A percentile compares a stretch with the other conserved stretches of the same genome.
Conservation (phyloP, 2,329 filamentous ascomycete genomes). For the Decorospora gaudefroyi region DNA sequence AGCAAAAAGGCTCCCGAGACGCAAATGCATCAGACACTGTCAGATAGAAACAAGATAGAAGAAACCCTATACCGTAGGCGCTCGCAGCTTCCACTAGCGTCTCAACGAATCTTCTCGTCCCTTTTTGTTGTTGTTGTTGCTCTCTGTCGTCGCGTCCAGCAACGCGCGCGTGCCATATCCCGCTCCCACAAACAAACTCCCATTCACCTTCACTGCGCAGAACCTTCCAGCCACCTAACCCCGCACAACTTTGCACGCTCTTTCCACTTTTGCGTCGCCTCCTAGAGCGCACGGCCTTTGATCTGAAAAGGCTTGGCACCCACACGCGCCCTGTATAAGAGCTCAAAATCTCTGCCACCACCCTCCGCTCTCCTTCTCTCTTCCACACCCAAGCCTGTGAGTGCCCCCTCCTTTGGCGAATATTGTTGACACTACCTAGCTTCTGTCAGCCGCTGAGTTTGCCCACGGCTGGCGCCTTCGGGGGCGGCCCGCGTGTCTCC, state of each 20-base stretch:
- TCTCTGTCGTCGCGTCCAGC: no score
- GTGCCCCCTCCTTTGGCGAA: neutral
- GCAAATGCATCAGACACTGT: no score
- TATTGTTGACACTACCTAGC: neutral
- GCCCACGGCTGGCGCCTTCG: no score
- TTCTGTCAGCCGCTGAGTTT: no score
- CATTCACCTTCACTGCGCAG: constrained; percentile 4
- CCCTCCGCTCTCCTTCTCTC: neutral
- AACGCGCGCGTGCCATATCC: no score
- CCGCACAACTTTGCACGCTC: neutral
- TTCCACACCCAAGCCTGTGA: neutral
- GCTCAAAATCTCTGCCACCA: neutral
- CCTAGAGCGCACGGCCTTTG: neutral
- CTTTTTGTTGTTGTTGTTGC: neutral
- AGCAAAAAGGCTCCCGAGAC: no score
- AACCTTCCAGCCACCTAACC: neutral
- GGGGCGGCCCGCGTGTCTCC: no score
- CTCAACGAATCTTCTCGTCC: no score
- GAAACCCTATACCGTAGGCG: no score
- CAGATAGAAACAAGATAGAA: no score
- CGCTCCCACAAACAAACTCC: no score
- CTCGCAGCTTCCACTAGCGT: no score
- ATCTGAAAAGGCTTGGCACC: neutral
- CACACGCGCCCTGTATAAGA: neutral
- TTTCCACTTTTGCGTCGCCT: neutral